A percentile compares a stretch with the other conserved stretches of the same genome.
These are phyloP conservation scores for Pichia insulana DNA, from an alignment of 805 yeast species.

Conservation along the genomic window DNA sequence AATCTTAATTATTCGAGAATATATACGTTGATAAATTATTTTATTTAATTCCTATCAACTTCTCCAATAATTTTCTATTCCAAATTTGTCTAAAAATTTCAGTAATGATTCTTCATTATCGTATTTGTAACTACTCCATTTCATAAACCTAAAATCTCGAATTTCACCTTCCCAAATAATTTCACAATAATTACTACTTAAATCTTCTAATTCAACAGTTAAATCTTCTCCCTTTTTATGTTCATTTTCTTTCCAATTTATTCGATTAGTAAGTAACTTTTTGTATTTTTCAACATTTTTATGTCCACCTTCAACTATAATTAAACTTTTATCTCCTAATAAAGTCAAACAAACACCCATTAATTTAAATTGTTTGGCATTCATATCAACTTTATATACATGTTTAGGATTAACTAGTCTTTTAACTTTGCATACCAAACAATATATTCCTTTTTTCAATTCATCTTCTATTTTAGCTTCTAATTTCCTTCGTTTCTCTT, in stretches of 20 bases:
- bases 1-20: background rate
- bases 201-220: slow-evolving; percentile 26
- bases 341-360: slow-evolving; percentile 52
- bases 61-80: slow-evolving; percentile 51
- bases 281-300: slow-evolving; percentile 55
- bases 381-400: slow-evolving; percentile 64
- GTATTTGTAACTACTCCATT: slow-evolving; percentile 61
- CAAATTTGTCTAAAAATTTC: slow-evolving; percentile 38
- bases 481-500: slow-evolving; percentile 45
- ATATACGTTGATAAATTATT: background rate
- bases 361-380: slow-evolving; percentile 65
- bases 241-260: slow-evolving; percentile 58
- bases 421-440: slow-evolving; percentile 52
- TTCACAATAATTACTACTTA: slow-evolving; percentile 36
- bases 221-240: slow-evolving; percentile 20
- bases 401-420: slow-evolving; percentile 56
- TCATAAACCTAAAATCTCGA: slow-evolving; percentile 42
- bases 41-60: background rate
- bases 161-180: slow-evolving; percentile 70
- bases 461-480: slow-evolving; percentile 32
- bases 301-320: slow-evolving; percentile 69
- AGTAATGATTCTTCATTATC: slow-evolving; percentile 42
- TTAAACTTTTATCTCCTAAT: slow-evolving; percentile 41
- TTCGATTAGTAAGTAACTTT: slow-evolving; percentile 50
- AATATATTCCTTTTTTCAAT: slow-evolving; percentile 35